Evolutionary conservation across 2,329 filamentous ascomycete genomes (phyloP).

Genomic region (Kalaharituber pfeilii): DNA sequence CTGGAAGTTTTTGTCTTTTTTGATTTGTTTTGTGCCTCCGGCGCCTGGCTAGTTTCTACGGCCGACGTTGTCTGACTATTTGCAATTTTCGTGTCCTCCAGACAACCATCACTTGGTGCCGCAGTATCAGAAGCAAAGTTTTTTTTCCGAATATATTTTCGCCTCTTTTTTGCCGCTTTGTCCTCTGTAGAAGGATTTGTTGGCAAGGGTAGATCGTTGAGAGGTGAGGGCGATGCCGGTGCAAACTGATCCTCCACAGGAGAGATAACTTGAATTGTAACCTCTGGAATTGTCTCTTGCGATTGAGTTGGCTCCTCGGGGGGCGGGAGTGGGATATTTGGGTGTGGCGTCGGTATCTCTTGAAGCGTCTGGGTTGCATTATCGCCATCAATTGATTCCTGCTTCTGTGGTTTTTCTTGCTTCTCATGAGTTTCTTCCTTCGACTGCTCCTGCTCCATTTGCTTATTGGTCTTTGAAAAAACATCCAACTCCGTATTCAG

Average conservation of each 20-base stretch:
- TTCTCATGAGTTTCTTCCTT: background rate
- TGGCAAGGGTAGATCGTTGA: background rate
- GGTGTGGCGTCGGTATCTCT: background rate
- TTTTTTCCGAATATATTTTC: conserved; percentile 15
- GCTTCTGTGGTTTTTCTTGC: background rate
- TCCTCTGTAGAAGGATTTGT: background rate
- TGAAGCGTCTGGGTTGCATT: no score
- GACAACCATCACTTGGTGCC: conserved; percentile 15
- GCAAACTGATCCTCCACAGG: background rate
- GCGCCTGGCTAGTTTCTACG: background rate
- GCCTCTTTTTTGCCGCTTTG: conserved; percentile 26
- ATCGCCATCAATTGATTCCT: no score
- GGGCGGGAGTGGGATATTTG: background rate
- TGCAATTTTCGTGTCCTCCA: conserved; percentile 6
- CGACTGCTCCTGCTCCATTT: background rate
- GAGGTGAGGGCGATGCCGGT: background rate
- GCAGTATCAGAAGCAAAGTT: conserved; percentile 8
- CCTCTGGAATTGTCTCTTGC: background rate
- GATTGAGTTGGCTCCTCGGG: background rate
- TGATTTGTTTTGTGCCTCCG: background rate
- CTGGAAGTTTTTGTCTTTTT: background rate
- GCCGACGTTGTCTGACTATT: background rate
- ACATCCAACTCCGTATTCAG: background rate
- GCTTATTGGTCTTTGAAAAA: background rate
- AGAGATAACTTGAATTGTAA: background rate